phyloP scores from a whole-genome alignment of 768 basidiomycete genomes.

The Leccinum truebloodii region DNA sequence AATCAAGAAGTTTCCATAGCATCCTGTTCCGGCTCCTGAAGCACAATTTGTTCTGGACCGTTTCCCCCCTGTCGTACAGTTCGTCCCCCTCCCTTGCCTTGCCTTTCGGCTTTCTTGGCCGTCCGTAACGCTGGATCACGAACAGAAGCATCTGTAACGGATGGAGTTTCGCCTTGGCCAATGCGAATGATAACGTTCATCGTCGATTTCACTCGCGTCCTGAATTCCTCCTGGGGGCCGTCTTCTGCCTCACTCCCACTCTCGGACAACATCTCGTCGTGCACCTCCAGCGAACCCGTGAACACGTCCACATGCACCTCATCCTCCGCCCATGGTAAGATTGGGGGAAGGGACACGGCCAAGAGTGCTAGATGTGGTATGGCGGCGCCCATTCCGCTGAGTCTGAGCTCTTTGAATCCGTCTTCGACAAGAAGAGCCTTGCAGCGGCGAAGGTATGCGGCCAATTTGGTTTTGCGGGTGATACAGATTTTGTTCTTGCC shows the following conservation, averaged over 20 bases:
- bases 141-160: constrained; percentile 15
- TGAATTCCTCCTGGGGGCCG: constrained; percentile 54
- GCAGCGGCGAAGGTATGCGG: constrained; percentile 75
- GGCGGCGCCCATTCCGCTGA: constrained; percentile 87
- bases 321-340: constrained; percentile 63
- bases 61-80: constrained; percentile 2
- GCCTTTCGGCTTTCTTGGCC: constrained; percentile 9
- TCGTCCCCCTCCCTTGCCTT: constrained; percentile 13
- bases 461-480: constrained; percentile 73
- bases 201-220: constrained; percentile 70
- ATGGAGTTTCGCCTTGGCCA: constrained; percentile 53
- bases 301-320: constrained; percentile 63
- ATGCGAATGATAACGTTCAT: constrained; percentile 61
- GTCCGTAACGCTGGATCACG: constrained; percentile 3
- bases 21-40: constrained; percentile 47
- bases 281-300: constrained; percentile 72
- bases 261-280: constrained; percentile 66
- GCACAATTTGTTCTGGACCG: constrained; percentile 31
- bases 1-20: constrained; percentile 35
- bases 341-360: constrained; percentile 65
- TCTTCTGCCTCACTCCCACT: constrained; percentile 54
- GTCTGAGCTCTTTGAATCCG: constrained; percentile 75
- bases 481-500: constrained; percentile 82
- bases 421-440: constrained; percentile 71
- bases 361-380: constrained; percentile 80